Conservation (phyloP, 345 rosid species). For the Sapria himalayana region DNA sequence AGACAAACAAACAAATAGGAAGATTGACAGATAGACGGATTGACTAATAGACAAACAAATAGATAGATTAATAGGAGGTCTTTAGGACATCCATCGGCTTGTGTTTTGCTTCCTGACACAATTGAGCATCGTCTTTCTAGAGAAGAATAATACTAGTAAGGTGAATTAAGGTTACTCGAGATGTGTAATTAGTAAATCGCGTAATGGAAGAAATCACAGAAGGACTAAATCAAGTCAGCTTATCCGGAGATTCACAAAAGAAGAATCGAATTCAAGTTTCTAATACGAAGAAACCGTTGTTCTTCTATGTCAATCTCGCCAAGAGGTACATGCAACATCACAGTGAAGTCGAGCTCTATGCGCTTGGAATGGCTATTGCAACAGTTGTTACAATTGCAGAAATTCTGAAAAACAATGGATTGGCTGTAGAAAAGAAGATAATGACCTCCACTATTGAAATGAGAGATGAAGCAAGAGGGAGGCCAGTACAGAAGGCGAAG, state of each 20-base stretch:
- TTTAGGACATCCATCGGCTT: no score
- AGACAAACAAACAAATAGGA: no score
- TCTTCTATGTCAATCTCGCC: conserved; percentile 13
- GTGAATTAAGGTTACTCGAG: no score
- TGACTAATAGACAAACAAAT: no score
- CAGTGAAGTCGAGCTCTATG: conserved; percentile 81
- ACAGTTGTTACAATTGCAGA: conserved; percentile 74
- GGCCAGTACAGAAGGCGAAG: conserved; percentile 72
- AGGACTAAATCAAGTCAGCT: conserved; percentile 36
- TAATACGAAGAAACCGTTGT: conserved; percentile 14
- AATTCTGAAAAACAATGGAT: conserved; percentile 78
- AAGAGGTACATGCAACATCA: conserved; percentile 79
- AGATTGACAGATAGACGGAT: no score
- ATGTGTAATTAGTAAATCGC: no score
- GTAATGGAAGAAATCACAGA: conserved; percentile 73
- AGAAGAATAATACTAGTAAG: no score
- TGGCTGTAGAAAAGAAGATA: conserved; percentile 79
- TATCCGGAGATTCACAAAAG: conserved; percentile 21
- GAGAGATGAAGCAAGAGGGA: conserved; percentile 73
- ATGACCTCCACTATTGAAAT: conserved; percentile 27
- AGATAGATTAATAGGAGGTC: no score
- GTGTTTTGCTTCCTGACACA: no score
- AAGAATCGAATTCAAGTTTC: conserved; percentile 14
- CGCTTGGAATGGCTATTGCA: conserved; percentile 90
- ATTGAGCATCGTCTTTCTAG: no score